A percentile compares a stretch with the other conserved stretches of the same genome.
These are phyloP conservation scores for Xylariaceae sp. DNA, from an alignment of 2,329 filamentous ascomycete genomes.

Conservation along the genomic window DNA sequence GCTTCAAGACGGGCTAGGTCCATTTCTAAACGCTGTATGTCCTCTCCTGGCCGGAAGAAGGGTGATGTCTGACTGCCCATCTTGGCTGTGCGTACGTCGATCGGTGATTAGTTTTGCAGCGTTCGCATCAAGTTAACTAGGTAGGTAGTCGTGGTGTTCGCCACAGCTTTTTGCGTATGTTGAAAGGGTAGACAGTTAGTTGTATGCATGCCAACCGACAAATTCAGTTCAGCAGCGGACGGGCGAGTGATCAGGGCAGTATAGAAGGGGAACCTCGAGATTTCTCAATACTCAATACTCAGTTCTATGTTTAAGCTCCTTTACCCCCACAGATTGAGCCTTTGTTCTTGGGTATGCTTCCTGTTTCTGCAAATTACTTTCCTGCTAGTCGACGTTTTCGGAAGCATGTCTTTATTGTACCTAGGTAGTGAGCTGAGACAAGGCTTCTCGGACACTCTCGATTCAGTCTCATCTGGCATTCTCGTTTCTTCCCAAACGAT, in stretches of 20 bases:
- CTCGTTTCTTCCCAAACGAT: background rate
- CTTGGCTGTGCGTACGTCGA: background rate
- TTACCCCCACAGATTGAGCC: background rate
- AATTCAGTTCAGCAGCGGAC: background rate
- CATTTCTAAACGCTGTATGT: background rate
- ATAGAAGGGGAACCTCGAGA: background rate
- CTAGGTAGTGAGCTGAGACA: conserved; percentile 7
- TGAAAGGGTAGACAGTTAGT: background rate
- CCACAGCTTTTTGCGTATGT: background rate
- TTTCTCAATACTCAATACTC: background rate
- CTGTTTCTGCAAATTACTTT: conserved; percentile 1
- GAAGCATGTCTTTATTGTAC: conserved; percentile 2
- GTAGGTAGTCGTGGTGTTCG: background rate
- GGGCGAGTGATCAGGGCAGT: conserved; percentile 6
- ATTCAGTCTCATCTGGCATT: background rate
- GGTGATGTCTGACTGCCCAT: conserved; percentile 6
- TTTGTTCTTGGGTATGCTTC: conserved; percentile 12
- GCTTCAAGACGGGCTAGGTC: conserved; percentile 8
- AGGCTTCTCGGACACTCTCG: background rate
- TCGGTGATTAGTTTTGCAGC: background rate
- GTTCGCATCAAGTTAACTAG: background rate
- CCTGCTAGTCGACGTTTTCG: conserved; percentile 10
- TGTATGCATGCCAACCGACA: background rate
- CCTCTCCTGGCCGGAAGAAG: background rate
- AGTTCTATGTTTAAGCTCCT: conserved; percentile 8